phyloP scores from a whole-genome alignment of 768 basidiomycete genomes.

The Butyriboletus loyo region DNA sequence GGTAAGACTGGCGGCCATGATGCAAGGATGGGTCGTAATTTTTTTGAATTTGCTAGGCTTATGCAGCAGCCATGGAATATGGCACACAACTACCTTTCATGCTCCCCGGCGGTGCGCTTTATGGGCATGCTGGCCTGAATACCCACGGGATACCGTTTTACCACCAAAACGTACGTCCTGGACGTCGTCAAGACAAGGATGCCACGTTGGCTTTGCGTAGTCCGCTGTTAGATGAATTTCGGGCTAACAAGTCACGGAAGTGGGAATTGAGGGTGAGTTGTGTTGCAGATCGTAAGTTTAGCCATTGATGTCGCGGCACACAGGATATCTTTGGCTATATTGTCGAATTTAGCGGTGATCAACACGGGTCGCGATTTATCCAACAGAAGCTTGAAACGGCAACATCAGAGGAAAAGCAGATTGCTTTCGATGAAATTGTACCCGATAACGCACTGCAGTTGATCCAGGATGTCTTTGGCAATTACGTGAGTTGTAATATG shows the following conservation, averaged over 20 bases:
- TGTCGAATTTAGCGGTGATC: conserved; percentile 91
- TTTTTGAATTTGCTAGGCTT: conserved; percentile 32
- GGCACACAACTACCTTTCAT: conserved; percentile 44
- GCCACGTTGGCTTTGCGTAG: conserved; percentile 51
- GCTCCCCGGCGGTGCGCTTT: conserved; percentile 43
- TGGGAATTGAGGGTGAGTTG: conserved; percentile 76
- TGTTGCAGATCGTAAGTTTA: background rate
- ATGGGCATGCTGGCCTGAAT: conserved; percentile 36
- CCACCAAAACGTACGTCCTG: conserved; percentile 40
- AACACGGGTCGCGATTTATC: conserved; percentile 97
- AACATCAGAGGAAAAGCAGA: conserved; percentile 72
- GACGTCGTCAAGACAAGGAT: conserved; percentile 45
- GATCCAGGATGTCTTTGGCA: conserved; percentile 92
- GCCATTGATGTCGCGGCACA: background rate
- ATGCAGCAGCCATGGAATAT: conserved; percentile 48
- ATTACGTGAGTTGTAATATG: conserved; percentile 63
- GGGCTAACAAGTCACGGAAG: conserved; percentile 69
- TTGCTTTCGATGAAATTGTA: conserved; percentile 84
- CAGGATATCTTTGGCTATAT: conserved; percentile 86
- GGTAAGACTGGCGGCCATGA: conserved; percentile 29
- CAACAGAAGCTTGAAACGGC: conserved; percentile 82
- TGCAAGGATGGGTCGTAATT: background rate
- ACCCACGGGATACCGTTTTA: conserved; percentile 36
- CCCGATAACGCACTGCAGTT: conserved; percentile 71
- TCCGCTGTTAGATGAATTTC: conserved; percentile 79